phyloP scores from a whole-genome alignment of 306 rosid genomes.

The Alnus rubra region DNA sequence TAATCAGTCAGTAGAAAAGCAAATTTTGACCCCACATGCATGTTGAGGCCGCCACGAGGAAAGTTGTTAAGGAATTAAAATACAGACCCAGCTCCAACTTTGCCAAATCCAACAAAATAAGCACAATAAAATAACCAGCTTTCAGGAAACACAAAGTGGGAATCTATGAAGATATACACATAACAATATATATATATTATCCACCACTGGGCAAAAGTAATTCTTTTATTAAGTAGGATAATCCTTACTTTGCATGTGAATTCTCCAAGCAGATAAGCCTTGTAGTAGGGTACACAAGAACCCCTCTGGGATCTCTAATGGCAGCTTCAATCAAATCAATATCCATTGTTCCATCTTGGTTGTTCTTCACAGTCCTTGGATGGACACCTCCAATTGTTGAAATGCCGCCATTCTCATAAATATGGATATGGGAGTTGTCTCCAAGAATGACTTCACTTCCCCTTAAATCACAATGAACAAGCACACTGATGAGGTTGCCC shows the following conservation, averaged over 20 bases:
- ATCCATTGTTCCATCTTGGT: constrained; percentile 87
- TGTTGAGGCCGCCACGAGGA: not conserved
- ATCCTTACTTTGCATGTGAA: constrained; percentile 81
- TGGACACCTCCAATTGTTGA: constrained; percentile 92
- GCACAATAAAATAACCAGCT: not conserved
- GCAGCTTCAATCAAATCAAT: constrained; percentile 69
- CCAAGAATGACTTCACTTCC: constrained; percentile 97
- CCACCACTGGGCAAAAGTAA: not conserved
- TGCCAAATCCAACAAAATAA: not conserved
- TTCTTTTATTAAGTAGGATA: not conserved
- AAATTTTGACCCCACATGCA: not conserved
- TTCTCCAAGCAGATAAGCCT: constrained; percentile 95
- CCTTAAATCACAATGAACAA: constrained; percentile 79
- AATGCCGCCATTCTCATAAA: constrained; percentile 90
- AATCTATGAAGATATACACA: not conserved
- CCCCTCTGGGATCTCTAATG: constrained; percentile 69
- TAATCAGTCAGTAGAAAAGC: constrained; percentile 2
- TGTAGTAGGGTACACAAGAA: constrained; percentile 69
- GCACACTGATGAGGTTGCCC: constrained; percentile 92
- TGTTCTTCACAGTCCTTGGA: constrained; percentile 67
- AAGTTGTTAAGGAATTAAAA: not conserved
- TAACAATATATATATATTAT: not conserved
- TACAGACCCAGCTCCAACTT: not conserved
- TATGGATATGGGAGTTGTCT: constrained; percentile 67
- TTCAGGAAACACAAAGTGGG: not conserved